Evolutionary conservation across 345 rosid genomes (phyloP), one percentile per base, ranked within the genome.

Genomic region (Eutrema heterophyllum): DNA sequence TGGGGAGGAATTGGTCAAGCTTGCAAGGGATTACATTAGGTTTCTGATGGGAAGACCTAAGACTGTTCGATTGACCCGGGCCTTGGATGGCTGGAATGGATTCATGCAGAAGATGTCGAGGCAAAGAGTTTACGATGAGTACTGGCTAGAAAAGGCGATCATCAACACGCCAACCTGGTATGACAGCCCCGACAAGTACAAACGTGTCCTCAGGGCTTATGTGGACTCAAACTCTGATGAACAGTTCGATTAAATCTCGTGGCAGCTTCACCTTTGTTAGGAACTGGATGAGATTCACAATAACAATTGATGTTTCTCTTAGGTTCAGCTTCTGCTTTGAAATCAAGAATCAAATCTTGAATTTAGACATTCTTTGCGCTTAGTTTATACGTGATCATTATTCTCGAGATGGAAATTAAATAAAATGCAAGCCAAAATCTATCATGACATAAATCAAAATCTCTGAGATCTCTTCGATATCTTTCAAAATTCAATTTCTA

Each of bases 1-100:
- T 44, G 98, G 97, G 4, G 87, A 83, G 83, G 98, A 91, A 81
- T 58, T 89, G 71, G 39, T 76, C 60, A 85, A 81, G 59, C 83
- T 91, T 36, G 92, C 78, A 11, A 89, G 77, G 80, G 98, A 93
- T 73, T 91, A 82, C 80, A 43, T 93, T 24, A 85, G 80, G 79
- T 93, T 63, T 68, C 83, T 89, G 21, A 52, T 67, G 43, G 81
- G 83, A 21, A 86, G 83, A 30, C 78, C 67, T 10, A 73, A 79
- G 85, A 93, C 94, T 74, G 78, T 81, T 63, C 96, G 97, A 16
- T 68, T 93, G 62, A 76, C 61, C 56, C 72, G 84, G 61, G 83
- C 85, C 51, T 82, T 89, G 87, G 44, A 86, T 33, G 29, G 44
- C 35, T 87, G 90, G 88, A 74, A 69, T 35, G 78, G 53, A 35